A percentile compares a stretch with the other conserved stretches of the same genome.
Conservation (phyloP, 2,329 filamentous ascomycete species). For the Verticillium isaacii region DNA sequence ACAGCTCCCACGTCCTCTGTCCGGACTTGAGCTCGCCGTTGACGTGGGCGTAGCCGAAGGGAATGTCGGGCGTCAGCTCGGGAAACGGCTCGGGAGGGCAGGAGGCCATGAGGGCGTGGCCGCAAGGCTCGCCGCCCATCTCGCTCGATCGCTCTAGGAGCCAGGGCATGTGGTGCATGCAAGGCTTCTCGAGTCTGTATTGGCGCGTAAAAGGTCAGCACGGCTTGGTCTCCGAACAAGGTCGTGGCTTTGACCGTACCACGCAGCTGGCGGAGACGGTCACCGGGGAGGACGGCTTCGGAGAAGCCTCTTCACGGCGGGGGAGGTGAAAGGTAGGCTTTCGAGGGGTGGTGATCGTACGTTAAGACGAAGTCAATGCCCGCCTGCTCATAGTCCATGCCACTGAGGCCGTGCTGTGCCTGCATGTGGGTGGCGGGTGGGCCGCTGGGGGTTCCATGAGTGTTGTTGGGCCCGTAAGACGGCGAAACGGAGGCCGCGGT, state of each 20-base stretch:
- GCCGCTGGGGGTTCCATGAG: constrained; percentile 11
- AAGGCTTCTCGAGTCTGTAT: constrained; percentile 82
- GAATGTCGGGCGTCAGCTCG: constrained; percentile 43
- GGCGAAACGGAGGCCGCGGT: constrained; percentile 34
- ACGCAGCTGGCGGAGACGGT: not conserved
- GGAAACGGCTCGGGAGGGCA: constrained; percentile 68
- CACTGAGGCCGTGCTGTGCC: constrained; percentile 18
- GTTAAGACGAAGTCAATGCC: constrained; percentile 89
- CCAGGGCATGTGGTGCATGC: constrained; percentile 85
- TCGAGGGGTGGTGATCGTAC: constrained; percentile 64
- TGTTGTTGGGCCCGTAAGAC: constrained; percentile 13
- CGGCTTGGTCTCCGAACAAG: not conserved
- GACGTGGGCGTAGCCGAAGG: constrained; percentile 44
- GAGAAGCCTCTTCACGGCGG: constrained; percentile 38
- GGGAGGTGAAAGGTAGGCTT: constrained; percentile 63
- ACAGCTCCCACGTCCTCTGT: constrained; percentile 75
- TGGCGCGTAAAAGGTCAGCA: constrained; percentile 29
- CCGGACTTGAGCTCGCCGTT: constrained; percentile 38
- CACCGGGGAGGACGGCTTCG: not conserved
- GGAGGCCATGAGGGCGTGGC: constrained; percentile 89
- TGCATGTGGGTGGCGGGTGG: constrained; percentile 20
- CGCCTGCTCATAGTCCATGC: constrained; percentile 71
- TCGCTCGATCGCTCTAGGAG: constrained; percentile 58
- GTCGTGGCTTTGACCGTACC: not conserved
- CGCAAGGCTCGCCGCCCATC: constrained; percentile 66